These are phyloP conservation scores for Taiozyma sp. DNA, from an alignment of 1,139 yeast species.

Conservation along the genomic window DNA sequence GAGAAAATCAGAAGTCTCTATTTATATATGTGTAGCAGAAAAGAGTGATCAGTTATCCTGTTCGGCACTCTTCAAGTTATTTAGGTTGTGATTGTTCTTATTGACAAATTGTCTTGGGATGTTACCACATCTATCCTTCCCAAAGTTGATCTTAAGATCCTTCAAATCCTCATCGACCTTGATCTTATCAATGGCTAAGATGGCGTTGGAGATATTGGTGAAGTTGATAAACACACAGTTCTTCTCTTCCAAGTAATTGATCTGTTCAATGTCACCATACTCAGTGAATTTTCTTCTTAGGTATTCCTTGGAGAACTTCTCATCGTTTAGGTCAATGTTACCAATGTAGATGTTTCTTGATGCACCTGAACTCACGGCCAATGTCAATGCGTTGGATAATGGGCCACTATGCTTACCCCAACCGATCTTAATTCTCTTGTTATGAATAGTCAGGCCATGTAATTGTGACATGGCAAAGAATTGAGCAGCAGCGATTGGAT, in stretches of 20 bases:
- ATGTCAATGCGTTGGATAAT: slow-evolving; percentile 67
- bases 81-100: neutral
- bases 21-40: neutral
- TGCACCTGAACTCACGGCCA: slow-evolving; percentile 93
- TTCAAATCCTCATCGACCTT: slow-evolving; percentile 42
- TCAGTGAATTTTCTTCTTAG: slow-evolving; percentile 70
- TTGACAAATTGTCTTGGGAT: slow-evolving; percentile 32
- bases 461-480: slow-evolving; percentile 84
- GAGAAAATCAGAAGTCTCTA: neutral
- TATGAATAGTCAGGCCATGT: slow-evolving; percentile 77
- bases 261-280: slow-evolving; percentile 92
- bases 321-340: slow-evolving; percentile 39
- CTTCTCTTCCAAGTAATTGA: slow-evolving; percentile 76
- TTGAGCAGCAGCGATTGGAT: slow-evolving; percentile 89
- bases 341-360: slow-evolving; percentile 90
- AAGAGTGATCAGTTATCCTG: neutral
- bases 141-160: slow-evolving; percentile 69
- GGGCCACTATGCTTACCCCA: slow-evolving; percentile 98
- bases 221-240: slow-evolving; percentile 92
- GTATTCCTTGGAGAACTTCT: slow-evolving; percentile 38
- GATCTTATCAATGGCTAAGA: slow-evolving; percentile 71
- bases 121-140: slow-evolving; percentile 83
- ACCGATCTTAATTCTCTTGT: slow-evolving; percentile 78
- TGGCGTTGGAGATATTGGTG: slow-evolving; percentile 81
- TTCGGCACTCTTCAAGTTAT: neutral